Percentiles rank a stretch among this genome's conserved stretches.
These are phyloP conservation scores for Yueomyces sp. DNA, from an alignment of 1,139 yeast species.

Conservation along the genomic window DNA sequence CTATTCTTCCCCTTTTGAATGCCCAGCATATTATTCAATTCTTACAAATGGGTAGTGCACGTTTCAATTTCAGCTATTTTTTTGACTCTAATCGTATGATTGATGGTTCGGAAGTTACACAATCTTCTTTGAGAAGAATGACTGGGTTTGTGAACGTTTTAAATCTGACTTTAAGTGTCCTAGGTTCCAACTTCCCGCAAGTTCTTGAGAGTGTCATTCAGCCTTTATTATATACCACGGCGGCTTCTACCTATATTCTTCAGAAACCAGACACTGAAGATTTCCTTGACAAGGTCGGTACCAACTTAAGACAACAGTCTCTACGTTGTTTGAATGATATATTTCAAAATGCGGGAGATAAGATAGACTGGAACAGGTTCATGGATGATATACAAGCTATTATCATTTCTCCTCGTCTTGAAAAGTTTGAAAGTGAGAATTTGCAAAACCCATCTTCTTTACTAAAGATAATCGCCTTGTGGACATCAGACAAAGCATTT, in stretches of 20 bases:
- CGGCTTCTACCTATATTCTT: slow-evolving; percentile 40
- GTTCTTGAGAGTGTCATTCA: slow-evolving; percentile 41
- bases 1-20: slow-evolving; percentile 52
- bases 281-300: slow-evolving; percentile 32
- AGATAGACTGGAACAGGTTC: slow-evolving; percentile 45
- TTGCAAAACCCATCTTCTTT: slow-evolving; percentile 74
- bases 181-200: slow-evolving; percentile 47
- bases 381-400: slow-evolving; percentile 38
- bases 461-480: slow-evolving; percentile 49
- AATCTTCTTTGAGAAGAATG: slow-evolving; percentile 35
- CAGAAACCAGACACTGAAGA: slow-evolving; percentile 22
- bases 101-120: slow-evolving; percentile 14
- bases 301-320: slow-evolving; percentile 47
- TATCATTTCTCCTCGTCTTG: slow-evolving; percentile 56
- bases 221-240: slow-evolving; percentile 48
- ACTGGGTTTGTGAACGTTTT: slow-evolving; percentile 65
- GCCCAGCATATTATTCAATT: slow-evolving; percentile 45
- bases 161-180: slow-evolving; percentile 44
- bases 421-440: slow-evolving; percentile 59
- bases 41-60: slow-evolving; percentile 47
- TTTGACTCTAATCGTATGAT: slow-evolving; percentile 22
- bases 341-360: slow-evolving; percentile 35
- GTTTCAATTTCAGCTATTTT: slow-evolving; percentile 33
- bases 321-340: slow-evolving; percentile 43
- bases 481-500: slow-evolving; percentile 44